Percentiles rank a stretch among this genome's conserved stretches.
Conservation (phyloP, 1,139 yeast genomes). For the Protomyces arabidopsidicola region DNA sequence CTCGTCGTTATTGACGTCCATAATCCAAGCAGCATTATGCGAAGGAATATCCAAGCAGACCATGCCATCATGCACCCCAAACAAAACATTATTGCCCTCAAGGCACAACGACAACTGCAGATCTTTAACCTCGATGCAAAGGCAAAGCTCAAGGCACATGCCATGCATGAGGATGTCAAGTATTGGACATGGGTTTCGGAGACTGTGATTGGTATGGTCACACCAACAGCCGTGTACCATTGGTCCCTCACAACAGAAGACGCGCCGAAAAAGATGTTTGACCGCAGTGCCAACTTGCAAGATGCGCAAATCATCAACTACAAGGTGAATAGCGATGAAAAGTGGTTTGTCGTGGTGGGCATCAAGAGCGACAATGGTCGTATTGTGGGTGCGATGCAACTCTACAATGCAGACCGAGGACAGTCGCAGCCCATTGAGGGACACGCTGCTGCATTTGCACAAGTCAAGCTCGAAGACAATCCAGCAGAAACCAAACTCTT, state of each 20-base stretch:
- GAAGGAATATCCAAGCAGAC: constrained; percentile 96
- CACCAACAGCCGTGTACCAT: constrained; percentile 66
- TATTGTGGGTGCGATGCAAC: constrained; percentile 93
- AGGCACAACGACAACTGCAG: constrained; percentile 72
- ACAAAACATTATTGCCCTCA: constrained; percentile 79
- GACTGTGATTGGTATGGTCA: constrained; percentile 73
- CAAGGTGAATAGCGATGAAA: constrained; percentile 70
- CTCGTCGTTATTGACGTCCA: constrained; percentile 88
- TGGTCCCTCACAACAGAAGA: constrained; percentile 83
- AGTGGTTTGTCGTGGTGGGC: constrained; percentile 95
- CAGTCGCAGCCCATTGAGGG: constrained; percentile 98
- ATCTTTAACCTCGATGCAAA: constrained; percentile 84
- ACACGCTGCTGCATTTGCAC: constrained; percentile 88
- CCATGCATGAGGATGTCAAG: constrained; percentile 80
- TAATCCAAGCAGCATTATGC: constrained; percentile 65
- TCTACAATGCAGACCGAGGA: constrained; percentile 79
- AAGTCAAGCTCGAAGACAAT: constrained; percentile 68
- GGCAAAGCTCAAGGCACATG: constrained; percentile 83
- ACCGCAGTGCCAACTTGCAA: constrained; percentile 73
- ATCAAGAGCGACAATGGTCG: constrained; percentile 92
- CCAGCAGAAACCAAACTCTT: constrained; percentile 76
- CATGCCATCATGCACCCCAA: constrained; percentile 94
- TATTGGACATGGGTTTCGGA: constrained; percentile 93
- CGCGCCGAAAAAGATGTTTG: constrained; percentile 71
- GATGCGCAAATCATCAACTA: constrained; percentile 89